phyloP scores from a whole-genome alignment of 441 rosid genomes.

The Omphalea diandra region DNA sequence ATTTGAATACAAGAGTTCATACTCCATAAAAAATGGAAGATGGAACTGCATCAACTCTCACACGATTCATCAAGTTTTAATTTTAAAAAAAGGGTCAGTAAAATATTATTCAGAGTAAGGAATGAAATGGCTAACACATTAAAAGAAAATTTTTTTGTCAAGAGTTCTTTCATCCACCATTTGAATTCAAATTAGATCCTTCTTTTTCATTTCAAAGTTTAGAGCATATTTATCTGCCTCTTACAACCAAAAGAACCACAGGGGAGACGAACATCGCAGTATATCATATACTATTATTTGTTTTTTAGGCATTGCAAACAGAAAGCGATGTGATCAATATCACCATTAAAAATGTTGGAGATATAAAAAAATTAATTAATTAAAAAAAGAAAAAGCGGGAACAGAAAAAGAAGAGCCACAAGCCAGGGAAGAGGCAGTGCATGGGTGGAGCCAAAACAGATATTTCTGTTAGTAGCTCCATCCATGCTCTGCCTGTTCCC shows the following conservation, averaged over 20 bases:
- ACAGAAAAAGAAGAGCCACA: constrained; percentile 14
- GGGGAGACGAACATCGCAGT: too few relatives aligned
- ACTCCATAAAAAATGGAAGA: background rate
- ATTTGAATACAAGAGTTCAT: background rate
- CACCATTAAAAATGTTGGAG: background rate
- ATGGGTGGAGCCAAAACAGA: constrained; percentile 64
- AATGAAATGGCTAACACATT: too few relatives aligned
- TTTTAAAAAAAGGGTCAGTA: background rate
- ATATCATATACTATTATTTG: too few relatives aligned
- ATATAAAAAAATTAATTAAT: too few relatives aligned
- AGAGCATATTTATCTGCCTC: background rate
- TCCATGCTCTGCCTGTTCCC: constrained; percentile 98
- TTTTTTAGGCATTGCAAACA: too few relatives aligned
- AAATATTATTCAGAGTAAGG: background rate
- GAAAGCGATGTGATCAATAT: too few relatives aligned
- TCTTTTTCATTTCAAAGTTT: background rate
- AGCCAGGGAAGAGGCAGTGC: constrained; percentile 99
- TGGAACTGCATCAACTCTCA: background rate
- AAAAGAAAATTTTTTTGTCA: too few relatives aligned
- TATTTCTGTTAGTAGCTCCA: constrained; percentile 43
- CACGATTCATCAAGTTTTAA: background rate
- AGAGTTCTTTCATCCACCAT: too few relatives aligned
- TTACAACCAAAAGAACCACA: too few relatives aligned
- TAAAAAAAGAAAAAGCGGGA: constrained; percentile 13
- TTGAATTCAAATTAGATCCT: too few relatives aligned